A percentile compares a stretch with the other conserved stretches of the same genome.
Evolutionary conservation across 345 rosid species (phyloP).

Genomic region (Sonneratia caseolaris): DNA sequence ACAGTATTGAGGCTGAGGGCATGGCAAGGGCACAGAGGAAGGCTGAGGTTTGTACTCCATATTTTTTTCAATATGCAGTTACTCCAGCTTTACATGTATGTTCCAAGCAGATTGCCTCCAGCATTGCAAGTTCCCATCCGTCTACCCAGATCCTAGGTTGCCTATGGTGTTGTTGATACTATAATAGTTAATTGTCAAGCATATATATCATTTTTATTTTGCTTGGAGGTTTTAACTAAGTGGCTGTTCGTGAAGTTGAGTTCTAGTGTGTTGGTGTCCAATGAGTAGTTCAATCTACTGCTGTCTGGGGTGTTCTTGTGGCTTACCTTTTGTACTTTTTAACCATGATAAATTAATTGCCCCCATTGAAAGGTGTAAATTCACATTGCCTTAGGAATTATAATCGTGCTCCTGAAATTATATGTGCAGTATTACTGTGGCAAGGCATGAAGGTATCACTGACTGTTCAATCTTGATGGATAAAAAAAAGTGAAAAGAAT

Average conservation of each 20-base stretch:
- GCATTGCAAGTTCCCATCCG: neutral
- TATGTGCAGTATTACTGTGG: neutral
- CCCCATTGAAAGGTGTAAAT: neutral
- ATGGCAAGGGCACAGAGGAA: conserved; percentile 68
- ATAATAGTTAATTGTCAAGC: too few species aligned
- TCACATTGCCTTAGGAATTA: neutral
- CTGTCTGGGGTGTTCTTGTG: too few species aligned
- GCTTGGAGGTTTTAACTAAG: neutral
- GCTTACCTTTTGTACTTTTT: too few species aligned
- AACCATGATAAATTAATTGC: too few species aligned
- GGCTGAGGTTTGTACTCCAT: conserved; percentile 54
- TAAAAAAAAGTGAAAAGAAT: too few species aligned
- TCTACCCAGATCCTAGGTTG: neutral
- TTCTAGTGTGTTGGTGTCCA: too few species aligned
- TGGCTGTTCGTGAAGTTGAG: neutral
- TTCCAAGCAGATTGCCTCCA: neutral
- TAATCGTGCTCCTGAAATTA: neutral
- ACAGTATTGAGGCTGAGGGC: conserved; percentile 72
- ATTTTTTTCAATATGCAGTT: neutral
- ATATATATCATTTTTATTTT: too few species aligned
- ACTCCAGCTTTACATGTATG: neutral
- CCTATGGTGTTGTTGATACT: neutral
- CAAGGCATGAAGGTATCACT: too few species aligned
- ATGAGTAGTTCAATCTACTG: too few species aligned
- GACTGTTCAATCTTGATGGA: too few species aligned